phyloP scores from a whole-genome alignment of 2,329 filamentous ascomycete genomes.

The Pyrenophora graminea region DNA sequence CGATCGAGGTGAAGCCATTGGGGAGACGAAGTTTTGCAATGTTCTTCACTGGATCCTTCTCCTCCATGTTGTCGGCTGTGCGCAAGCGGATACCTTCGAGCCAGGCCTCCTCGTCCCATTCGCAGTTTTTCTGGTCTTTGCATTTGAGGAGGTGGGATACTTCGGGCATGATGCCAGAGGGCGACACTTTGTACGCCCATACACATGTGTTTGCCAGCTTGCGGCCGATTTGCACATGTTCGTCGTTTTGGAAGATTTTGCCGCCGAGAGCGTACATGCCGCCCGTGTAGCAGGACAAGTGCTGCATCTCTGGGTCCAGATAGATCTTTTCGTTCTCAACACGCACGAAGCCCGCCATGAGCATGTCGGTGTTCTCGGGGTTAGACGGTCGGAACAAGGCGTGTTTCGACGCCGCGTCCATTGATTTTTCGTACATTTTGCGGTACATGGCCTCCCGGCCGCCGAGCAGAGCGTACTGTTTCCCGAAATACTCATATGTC shows the following conservation, averaged over 20 bases:
- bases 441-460: conserved; percentile 53
- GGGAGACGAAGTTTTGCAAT: conserved; percentile 49
- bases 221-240: conserved; percentile 60
- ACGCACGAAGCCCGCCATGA: conserved; percentile 52
- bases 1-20: conserved; percentile 50
- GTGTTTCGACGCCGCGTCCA: conserved; percentile 50
- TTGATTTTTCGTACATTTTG: conserved; percentile 61
- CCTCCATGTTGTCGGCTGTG: conserved; percentile 23
- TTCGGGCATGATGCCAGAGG: conserved; percentile 66
- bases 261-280: conserved; percentile 66
- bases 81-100: conserved; percentile 45
- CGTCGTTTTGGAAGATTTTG: conserved; percentile 59
- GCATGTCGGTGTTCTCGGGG: conserved; percentile 51
- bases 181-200: conserved; percentile 64
- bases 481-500: conserved; percentile 47
- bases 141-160: conserved; percentile 60
- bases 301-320: conserved; percentile 59
- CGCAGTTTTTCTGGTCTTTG: conserved; percentile 47
- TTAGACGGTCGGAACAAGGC: conserved; percentile 57
- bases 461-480: conserved; percentile 48
- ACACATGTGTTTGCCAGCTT: conserved; percentile 65
- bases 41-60: conserved; percentile 40
- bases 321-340: conserved; percentile 34
- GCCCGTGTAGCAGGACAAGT: conserved; percentile 64
- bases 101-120: conserved; percentile 60